Base-by-base conservation (phyloP, 164 flowering plant genomes). In the Liriodendron chinense region DNA sequence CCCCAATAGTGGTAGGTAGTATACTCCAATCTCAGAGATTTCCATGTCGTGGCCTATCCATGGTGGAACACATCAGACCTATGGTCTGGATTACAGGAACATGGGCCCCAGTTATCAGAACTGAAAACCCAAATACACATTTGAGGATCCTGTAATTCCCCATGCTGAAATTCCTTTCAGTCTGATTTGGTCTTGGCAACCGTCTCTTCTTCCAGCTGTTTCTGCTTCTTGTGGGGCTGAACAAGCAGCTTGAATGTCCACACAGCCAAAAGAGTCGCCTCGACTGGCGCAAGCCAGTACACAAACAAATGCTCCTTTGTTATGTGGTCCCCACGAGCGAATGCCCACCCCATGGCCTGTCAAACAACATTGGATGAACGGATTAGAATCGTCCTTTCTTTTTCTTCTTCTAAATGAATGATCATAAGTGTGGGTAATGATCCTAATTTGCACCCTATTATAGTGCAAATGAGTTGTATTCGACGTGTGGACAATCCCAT, bases 221-320 rank as follows among this genome's bases (percentile, higher is more conserved):
- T 16, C 25, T 62, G n/a, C 34, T 74, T 68, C 78, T 87, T 84
- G 7, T 21, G 76, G 3, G 90, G 86, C 47, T 22, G 80, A 64
- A 80, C 68, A 47, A 96, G 73, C 82, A 87, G 75, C 77, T 72
- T 87, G 78, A 89, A 93, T 56, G 79, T 83, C 96, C 96, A 92
- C 7, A 85, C 87, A 9, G 94, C 93, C 50, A 86, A 75, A n/a
- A 96, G 69, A 43, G 97, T 91, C 14, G 90, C 99, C 83, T 93
- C 88, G 0, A 96, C 62, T 0, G 99, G 99, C 10, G 96, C 99
- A 78, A 96, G 91, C 98, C 99, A 96, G 71, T 96, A 96, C 7
- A 96, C 99, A 70, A 86, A 81, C 72, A 96, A 76, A 79, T 93
- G 98, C 82, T 96, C 96, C 84, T 88, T 96, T 16, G 93, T 87